phyloP scores from a whole-genome alignment of 768 basidiomycete genomes.

The Mycena capillaripes region DNA sequence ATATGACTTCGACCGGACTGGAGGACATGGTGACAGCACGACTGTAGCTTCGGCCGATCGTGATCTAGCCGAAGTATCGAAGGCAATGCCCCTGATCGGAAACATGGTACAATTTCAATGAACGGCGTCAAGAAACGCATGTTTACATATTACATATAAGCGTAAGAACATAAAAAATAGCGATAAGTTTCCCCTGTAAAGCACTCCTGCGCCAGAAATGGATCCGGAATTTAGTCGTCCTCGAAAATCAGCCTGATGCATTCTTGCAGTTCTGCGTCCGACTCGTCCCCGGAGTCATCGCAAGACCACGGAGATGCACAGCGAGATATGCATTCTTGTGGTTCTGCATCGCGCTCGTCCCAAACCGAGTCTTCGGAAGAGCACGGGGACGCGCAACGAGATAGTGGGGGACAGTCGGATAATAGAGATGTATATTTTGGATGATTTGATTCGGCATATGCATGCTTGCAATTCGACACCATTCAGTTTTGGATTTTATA shows the following conservation, averaged over 20 bases:
- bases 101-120: too few relatives aligned
- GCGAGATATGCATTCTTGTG: background rate
- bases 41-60: too few relatives aligned
- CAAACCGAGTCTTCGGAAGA: background rate
- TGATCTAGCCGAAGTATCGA: too few relatives aligned
- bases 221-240: background rate
- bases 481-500: background rate
- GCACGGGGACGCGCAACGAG: background rate
- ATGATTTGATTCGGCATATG: too few relatives aligned
- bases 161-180: too few relatives aligned
- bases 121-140: too few relatives aligned
- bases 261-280: background rate
- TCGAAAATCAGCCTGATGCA: background rate
- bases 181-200: too few relatives aligned
- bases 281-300: background rate
- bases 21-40: background rate
- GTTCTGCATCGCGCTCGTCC: background rate
- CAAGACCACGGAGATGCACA: background rate
- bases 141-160: too few relatives aligned
- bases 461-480: too few relatives aligned
- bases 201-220: too few relatives aligned
- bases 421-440: background rate
- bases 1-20: slow-evolving; percentile 22
- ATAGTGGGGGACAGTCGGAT: background rate
- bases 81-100: too few relatives aligned